phyloP scores from a whole-genome alignment of 2,329 filamentous ascomycete species.

The Penicillium sp. region DNA sequence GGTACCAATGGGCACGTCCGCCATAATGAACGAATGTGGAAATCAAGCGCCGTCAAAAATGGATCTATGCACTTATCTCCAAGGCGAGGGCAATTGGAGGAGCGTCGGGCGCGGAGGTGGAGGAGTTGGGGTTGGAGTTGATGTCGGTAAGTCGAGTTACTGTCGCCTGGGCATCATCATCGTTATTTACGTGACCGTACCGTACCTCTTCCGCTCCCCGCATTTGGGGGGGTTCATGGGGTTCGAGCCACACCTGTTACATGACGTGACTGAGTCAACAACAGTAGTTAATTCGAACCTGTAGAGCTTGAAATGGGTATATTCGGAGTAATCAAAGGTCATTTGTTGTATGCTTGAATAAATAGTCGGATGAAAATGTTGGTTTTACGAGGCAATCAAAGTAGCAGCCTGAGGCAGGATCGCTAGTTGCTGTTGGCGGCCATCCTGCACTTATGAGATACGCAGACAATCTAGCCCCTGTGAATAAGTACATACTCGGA shows the following conservation, averaged over 20 bases:
- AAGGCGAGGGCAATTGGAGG: conserved; percentile 28
- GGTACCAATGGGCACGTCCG: conserved; percentile 58
- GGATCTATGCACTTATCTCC: conserved; percentile 19
- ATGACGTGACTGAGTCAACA: conserved; percentile 23
- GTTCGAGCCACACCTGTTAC: conserved; percentile 24
- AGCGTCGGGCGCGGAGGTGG: conserved; percentile 24
- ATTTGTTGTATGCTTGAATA: background rate
- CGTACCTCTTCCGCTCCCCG: conserved; percentile 29
- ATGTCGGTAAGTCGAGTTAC: conserved; percentile 29
- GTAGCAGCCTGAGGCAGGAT: conserved; percentile 1
- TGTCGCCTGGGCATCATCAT: conserved; percentile 30
- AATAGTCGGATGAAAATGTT: no score
- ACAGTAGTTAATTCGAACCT: background rate
- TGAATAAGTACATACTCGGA: background rate
- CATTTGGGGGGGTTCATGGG: conserved; percentile 11
- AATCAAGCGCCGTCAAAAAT: conserved; percentile 9
- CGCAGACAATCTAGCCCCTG: background rate
- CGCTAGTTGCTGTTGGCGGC: background rate
- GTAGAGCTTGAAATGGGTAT: background rate
- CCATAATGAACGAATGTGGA: conserved; percentile 44
- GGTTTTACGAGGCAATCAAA: background rate
- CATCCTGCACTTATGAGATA: background rate
- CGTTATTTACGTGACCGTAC: conserved; percentile 39
- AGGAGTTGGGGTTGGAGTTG: conserved; percentile 30
- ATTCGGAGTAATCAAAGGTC: background rate